Base-by-base conservation (phyloP, 805 yeast species). In the Suhomyces sp. region DNA sequence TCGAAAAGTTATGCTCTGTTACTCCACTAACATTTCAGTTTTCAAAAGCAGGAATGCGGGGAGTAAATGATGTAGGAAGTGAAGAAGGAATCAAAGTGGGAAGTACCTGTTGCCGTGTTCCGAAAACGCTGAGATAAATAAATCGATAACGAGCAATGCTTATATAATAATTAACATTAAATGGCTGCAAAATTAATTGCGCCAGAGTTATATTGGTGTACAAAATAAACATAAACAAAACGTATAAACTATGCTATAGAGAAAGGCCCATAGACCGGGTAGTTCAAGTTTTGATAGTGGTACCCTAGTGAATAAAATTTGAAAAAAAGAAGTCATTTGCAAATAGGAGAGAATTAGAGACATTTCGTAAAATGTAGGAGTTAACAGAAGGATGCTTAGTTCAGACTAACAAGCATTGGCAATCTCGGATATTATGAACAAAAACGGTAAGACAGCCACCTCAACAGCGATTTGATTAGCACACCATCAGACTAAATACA, bases 351-450 rank as follows among this genome's bases (percentile, higher is more conserved):
- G 31, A 15, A 43, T 39, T 47, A 27, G 25, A 47, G 41, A 37
- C 13, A 37, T 37, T 35, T 17, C 40, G 40, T 37, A 37, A 47
- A 31, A 12, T 21, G 33, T 20, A 31, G 12, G 39, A 44, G 12
- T 24, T 12, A 17, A 25, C 46, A 35, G 48, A 46, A 46, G 48
- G 48, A 46, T 46, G 48, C 48, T 46, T 46, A 46, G 48, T 46
- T 46, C 48, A 20, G 22, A 22, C 21, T 33, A 46, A 46, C 48
- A 46, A 46, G 48, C 48, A 46, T 46, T 41, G 33, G 41, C 40
- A 35, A 46, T 29, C 35, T 19, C 17, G 48, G 47, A 46, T 31
- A 21, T 35, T 15, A 19, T 35, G 41, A 17, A 35, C 33, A 27
- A 13, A 46, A 35, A 46, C 48, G 24, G 10, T 19, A 27, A 24